Evolutionary conservation across 176 grass and related monocot species (phyloP).

Genomic region (Carex myosuroides): DNA sequence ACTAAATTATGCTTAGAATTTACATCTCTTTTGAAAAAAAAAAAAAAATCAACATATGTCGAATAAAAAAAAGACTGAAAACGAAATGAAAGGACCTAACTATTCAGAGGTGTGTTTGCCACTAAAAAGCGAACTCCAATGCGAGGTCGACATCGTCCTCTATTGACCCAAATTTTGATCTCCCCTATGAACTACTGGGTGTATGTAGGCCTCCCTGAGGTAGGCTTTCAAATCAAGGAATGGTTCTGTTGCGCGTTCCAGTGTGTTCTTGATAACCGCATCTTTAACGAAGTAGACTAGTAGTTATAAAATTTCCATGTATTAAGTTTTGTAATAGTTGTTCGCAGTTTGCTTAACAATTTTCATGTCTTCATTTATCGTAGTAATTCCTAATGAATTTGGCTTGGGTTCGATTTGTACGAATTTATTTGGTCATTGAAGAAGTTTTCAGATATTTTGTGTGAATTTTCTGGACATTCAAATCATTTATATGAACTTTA

Average conservation of each 20-base stretch:
- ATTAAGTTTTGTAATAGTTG: too few relatives aligned
- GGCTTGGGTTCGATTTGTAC: too few relatives aligned
- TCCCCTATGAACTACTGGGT: conserved; percentile 58
- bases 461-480: too few relatives aligned
- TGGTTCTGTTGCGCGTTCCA: conserved; percentile 64
- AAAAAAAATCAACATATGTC: conserved; percentile 9
- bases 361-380: too few relatives aligned
- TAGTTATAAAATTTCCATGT: too few relatives aligned
- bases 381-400: too few relatives aligned
- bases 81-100: background rate
- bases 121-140: conserved; percentile 39
- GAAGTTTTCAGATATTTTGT: too few relatives aligned
- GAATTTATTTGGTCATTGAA: too few relatives aligned
- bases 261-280: conserved; percentile 92
- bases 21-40: background rate
- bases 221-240: conserved; percentile 79
- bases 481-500: too few relatives aligned
- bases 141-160: conserved; percentile 33
- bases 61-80: background rate
- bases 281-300: conserved; percentile 1
- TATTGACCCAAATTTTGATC: conserved; percentile 24
- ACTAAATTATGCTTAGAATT: background rate
- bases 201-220: conserved; percentile 72
- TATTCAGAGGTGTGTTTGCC: conserved; percentile 56
- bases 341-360: too few relatives aligned